These are phyloP conservation scores for Curvularia verruculosa DNA, from an alignment of 2,329 filamentous ascomycete species.

Conservation along the genomic window DNA sequence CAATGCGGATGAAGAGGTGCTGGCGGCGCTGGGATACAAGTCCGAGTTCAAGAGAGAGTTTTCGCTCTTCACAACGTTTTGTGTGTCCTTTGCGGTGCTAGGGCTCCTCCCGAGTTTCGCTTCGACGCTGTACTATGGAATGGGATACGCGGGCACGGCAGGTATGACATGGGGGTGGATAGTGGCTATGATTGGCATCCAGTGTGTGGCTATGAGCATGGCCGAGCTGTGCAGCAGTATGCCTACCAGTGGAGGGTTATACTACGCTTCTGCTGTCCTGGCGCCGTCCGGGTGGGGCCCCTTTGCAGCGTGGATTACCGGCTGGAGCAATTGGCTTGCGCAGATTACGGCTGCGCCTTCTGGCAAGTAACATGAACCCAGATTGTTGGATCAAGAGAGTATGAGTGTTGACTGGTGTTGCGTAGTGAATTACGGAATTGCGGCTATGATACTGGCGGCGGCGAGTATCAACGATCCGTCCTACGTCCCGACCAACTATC, in stretches of 20 bases:
- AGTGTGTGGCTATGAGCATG: constrained; percentile 69
- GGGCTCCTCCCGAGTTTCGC: constrained; percentile 74
- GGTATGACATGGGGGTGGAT: constrained; percentile 77
- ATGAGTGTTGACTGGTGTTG: not conserved
- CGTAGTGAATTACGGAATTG: constrained; percentile 68
- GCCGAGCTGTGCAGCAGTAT: constrained; percentile 75
- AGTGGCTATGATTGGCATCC: constrained; percentile 73
- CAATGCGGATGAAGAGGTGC: constrained; percentile 63
- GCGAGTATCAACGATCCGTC: constrained; percentile 69
- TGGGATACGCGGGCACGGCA: constrained; percentile 56
- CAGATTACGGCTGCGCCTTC: constrained; percentile 70
- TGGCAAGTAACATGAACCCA: constrained; percentile 25
- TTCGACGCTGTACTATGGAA: constrained; percentile 73
- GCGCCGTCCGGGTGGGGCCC: constrained; percentile 70
- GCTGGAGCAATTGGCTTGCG: constrained; percentile 73
- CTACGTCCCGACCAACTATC: constrained; percentile 69
- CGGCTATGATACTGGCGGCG: constrained; percentile 74
- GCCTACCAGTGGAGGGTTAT: constrained; percentile 74
- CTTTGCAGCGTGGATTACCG: constrained; percentile 70
- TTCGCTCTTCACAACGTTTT: constrained; percentile 75
- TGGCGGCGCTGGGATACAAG: constrained; percentile 68
- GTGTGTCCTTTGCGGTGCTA: constrained; percentile 74
- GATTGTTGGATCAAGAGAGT: not conserved
- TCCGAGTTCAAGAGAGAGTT: constrained; percentile 73
- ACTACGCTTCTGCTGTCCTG: constrained; percentile 75